Percentiles rank a stretch among this genome's conserved stretches.
Evolutionary conservation across 495 filamentous ascomycete genomes (phyloP).

Genomic region (Symbiotaphrina buchneri): DNA sequence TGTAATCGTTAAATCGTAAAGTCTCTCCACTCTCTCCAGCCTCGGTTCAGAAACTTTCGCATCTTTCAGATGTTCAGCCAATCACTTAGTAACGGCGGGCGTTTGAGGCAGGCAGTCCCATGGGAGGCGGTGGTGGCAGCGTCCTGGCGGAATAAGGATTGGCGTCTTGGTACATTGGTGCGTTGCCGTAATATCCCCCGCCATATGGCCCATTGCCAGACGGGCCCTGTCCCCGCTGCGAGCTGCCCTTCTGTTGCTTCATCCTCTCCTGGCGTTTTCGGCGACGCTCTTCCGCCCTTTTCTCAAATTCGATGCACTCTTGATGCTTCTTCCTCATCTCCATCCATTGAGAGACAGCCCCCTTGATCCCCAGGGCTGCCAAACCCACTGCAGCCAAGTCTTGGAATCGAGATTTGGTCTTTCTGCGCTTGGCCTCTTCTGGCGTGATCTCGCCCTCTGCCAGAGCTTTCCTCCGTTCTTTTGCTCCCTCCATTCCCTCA

Average conservation of each 20-base stretch:
- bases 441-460: conserved; percentile 49
- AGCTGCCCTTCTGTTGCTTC: conserved; percentile 9
- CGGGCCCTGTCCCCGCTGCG: conserved; percentile 5
- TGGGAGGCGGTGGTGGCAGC: not conserved
- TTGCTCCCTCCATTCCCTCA: conserved; percentile 49
- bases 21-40: too few relatives aligned
- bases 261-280: conserved; percentile 9
- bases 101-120: too few relatives aligned
- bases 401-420: conserved; percentile 48
- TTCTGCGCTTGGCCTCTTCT: conserved; percentile 51
- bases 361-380: conserved; percentile 69
- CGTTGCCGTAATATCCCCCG: not conserved
- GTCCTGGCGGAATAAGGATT: not conserved
- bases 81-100: too few relatives aligned
- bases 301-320: conserved; percentile 26
- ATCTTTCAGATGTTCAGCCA: too few relatives aligned
- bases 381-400: conserved; percentile 65
- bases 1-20: too few relatives aligned
- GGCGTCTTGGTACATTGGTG: not conserved
- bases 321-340: conserved; percentile 37
- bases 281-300: conserved; percentile 17
- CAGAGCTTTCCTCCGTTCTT: conserved; percentile 44
- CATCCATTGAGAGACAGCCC: conserved; percentile 55
- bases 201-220: not conserved
- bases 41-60: too few relatives aligned